Percentiles rank a stretch among this genome's conserved stretches.
Evolutionary conservation across 2,329 filamentous ascomycete genomes (phyloP).

Genomic region (Chaetomiaceae sp.): DNA sequence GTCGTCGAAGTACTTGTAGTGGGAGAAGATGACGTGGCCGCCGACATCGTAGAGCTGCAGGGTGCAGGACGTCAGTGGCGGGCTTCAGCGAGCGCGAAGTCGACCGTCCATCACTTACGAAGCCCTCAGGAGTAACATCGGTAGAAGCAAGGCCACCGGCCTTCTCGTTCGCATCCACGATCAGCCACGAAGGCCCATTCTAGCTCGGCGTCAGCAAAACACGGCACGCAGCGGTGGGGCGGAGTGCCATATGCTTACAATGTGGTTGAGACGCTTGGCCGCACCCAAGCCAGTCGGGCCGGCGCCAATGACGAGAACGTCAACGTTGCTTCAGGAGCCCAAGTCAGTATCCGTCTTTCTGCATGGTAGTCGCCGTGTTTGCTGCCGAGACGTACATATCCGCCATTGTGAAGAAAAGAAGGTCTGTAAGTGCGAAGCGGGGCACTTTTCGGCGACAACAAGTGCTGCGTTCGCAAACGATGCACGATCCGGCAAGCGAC

Average conservation of each 20-base stretch:
- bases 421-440: neutral
- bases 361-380: neutral
- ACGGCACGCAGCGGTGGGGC: conserved; percentile 3
- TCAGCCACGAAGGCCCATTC: conserved; percentile 93
- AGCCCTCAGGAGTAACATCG: conserved; percentile 91
- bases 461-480: neutral
- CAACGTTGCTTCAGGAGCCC: conserved; percentile 67
- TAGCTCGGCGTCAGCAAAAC: conserved; percentile 38
- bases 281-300: conserved; percentile 96
- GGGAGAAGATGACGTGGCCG: conserved; percentile 97
- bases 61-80: conserved; percentile 21
- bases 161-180: conserved; percentile 85
- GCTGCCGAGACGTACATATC: conserved; percentile 25
- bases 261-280: conserved; percentile 94
- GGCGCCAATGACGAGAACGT: conserved; percentile 96
- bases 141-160: conserved; percentile 95
- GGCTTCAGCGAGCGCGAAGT: neutral
- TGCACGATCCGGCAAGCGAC: neutral
- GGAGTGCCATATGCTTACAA: conserved; percentile 57
- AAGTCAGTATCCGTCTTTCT: conserved; percentile 12
- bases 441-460: neutral
- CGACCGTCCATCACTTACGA: conserved; percentile 58
- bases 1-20: conserved; percentile 99
- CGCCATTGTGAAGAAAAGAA: conserved; percentile 25
- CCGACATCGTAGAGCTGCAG: conserved; percentile 92